Conservation (phyloP, 192 early-diverging fungal genomes). For the Lobosporangium transversale region DNA sequence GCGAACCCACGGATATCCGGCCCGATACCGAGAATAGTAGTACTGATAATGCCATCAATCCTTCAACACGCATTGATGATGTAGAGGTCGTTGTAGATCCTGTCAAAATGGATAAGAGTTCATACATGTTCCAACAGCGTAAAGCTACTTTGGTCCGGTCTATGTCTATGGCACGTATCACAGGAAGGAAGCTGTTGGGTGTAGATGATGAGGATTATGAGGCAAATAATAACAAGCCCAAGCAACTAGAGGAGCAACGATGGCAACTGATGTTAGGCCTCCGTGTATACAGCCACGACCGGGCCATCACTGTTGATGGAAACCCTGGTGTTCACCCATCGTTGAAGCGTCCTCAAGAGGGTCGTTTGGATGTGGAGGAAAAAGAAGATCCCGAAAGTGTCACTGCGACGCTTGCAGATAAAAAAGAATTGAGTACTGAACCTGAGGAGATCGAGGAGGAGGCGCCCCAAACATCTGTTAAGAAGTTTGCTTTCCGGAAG, state of each 20-base stretch:
- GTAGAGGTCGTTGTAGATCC: conserved; percentile 35
- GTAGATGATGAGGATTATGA: conserved; percentile 53
- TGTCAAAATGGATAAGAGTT: conserved; percentile 53
- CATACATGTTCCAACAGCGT: conserved; percentile 44
- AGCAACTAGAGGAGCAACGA: conserved; percentile 19
- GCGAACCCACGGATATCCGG: conserved; percentile 37
- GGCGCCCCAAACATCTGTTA: too few species aligned
- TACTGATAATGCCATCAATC: conserved; percentile 27
- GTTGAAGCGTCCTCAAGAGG: conserved; percentile 1
- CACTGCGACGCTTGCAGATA: conserved; percentile 34
- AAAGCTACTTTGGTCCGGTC: conserved; percentile 34
- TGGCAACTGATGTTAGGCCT: conserved; percentile 54
- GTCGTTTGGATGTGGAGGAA: background rate
- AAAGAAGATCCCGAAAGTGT: conserved; percentile 33
- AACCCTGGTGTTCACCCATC: conserved; percentile 21
- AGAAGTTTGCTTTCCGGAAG: too few species aligned
- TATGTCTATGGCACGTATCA: conserved; percentile 36
- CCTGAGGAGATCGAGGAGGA: conserved; percentile 6
- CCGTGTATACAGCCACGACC: conserved; percentile 50
- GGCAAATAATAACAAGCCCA: conserved; percentile 5
- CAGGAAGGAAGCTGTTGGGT: conserved; percentile 36
- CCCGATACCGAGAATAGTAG: background rate
- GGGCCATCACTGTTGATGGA: conserved; percentile 8
- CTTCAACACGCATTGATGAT: conserved; percentile 22
- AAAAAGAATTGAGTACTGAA: conserved; percentile 20